Evolutionary conservation across 2,329 filamentous ascomycete genomes (phyloP), one percentile per base, ranked within the genome.

Genomic region (Scedosporium minutisporum): DNA sequence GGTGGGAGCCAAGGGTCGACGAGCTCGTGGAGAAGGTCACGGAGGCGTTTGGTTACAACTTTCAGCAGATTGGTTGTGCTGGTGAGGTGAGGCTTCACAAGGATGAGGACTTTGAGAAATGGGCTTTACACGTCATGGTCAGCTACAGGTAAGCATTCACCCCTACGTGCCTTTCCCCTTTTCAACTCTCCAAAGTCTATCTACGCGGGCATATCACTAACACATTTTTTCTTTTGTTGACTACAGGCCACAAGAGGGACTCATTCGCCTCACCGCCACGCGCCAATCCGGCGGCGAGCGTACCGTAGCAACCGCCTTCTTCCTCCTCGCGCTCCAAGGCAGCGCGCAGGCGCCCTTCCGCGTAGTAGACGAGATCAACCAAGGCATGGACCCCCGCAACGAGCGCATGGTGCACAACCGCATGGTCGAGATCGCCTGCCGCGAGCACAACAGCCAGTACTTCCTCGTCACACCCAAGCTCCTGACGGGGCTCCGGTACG

Each of bases 311-410:
- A 99, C 95, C 14, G 96, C 97, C 71, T 99, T 97, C 82, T 99
- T 96, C 77, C 90, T 99, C 63, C 97, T 99, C 93, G 91, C 95
- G 4, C 84, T 99, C 27, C 95, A 99, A 74, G 90, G 90, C 59
- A 87, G 99, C 69, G 93, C 95, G 16, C 89, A 92, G 69, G 92
- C 93, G 3, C 95, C 95, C 1, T 99, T 99, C 83, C 91, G 95
- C 61, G 93, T 99, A 59, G 95, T 99, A 64, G 95, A 99, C 75
- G 95, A 99, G 78, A 99, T 99, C 81, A 99, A 99, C 72, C 95
- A 99, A 77, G 95, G 95, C 67, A 99, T 99, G 95, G 95, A 99
- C 74, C 95, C 93, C 53, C 88, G 95, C 69, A 99, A 99, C 75
- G 95, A 99, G 76, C 90, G 95, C 68, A 96, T 97, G 85, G 93